Base-by-base conservation (phyloP, 441 rosid genomes). In the Lepidium campestre region DNA sequence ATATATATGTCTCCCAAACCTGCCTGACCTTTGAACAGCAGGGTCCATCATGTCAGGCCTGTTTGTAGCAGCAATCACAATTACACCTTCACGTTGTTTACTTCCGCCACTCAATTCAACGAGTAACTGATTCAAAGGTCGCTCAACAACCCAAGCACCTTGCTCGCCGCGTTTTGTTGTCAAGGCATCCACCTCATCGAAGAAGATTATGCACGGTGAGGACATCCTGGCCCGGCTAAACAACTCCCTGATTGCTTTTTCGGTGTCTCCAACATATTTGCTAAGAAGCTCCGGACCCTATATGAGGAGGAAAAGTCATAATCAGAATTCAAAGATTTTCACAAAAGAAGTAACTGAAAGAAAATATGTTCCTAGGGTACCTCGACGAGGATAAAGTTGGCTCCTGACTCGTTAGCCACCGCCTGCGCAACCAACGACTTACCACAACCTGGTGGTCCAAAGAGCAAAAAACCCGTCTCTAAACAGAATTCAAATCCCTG, bases 231-330 rank as follows among this genome's bases (percentile, higher is more conserved):
- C 96, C 64, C 89, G 96, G 29, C 70, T 66, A 34, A 86, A 86
- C 57, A 89, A 77, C 47, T 82, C 84, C 48, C 92, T 79, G 68
- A 91, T 85, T 29, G 89, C 87, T 70, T 73, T 78, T 75, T 91
- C 89, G 58, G 90, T 91, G 70, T 91, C 96, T 72, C 97, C 97
- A 72, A 89, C 89, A 78, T 87, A 87, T 77, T 89, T 89, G 67
- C 78, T 87, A 70, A 89, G 70, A 68, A 87, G 87, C 47, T 91
- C 85, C 61, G 96, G 94, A 49, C 94, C 96, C 89, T 91, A 29
- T 29, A 29, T 29, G 10, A 7, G 32, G 32, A 27, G 32, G 32
- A 27, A 27, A 27, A 1, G 7, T 6, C 34, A 7, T 2, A 29
- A 29, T 29, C 34, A 29, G 10, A 29, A 29, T 1, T 29, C 34